Conservation (phyloP, 2,329 filamentous ascomycete species). For the Colletotrichum echinochloae region DNA sequence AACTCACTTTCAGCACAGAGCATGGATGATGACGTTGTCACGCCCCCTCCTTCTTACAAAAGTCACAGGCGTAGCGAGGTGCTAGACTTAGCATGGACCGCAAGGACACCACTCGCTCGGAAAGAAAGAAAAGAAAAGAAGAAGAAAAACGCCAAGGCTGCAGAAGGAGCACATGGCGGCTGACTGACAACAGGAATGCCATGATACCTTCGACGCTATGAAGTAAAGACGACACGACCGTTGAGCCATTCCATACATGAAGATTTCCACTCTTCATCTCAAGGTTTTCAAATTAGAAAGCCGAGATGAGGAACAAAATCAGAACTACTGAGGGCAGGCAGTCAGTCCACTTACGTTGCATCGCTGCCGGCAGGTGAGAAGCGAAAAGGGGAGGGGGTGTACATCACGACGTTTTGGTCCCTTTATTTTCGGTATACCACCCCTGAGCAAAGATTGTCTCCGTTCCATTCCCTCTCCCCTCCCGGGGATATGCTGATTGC, state of each 20-base stretch:
- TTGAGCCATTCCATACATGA: conserved; percentile 4
- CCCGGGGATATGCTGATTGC: conserved; percentile 1
- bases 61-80: not conserved
- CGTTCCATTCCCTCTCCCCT: not conserved
- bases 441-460: conserved; percentile 1
- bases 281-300: conserved; percentile 4
- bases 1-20: conserved; percentile 1
- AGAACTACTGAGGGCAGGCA: not conserved
- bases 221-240: not conserved
- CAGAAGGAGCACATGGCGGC: conserved; percentile 11
- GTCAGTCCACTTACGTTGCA: not conserved
- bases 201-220: not conserved
- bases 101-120: conserved; percentile 9
- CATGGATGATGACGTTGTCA: not conserved
- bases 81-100: conserved; percentile 13
- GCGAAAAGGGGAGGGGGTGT: no score
- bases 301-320: not conserved
- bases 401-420: not conserved
- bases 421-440: not conserved
- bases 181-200: not conserved
- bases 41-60: not conserved
- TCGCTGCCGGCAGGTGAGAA: not conserved
- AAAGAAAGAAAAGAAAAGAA: not conserved
- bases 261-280: conserved; percentile 3
- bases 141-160: not conserved